Base-by-base conservation (phyloP, 371 early-diverging fungal genomes). In the Rhizomucor pusillus region DNA sequence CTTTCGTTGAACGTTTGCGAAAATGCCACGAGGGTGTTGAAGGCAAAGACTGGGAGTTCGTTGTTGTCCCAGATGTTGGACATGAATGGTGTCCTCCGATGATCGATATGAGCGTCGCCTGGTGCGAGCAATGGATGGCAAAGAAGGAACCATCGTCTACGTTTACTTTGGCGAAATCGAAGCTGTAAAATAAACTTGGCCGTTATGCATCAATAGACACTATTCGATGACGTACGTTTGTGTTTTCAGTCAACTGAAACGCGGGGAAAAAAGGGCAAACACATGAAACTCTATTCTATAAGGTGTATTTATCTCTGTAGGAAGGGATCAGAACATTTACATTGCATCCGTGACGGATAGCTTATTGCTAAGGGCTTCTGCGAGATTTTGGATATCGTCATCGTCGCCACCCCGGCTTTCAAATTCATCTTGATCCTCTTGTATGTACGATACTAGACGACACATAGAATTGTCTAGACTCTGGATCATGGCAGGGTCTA, bases 51-150 rank as follows among this genome's bases (percentile, higher is more conserved):
- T 75, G 72, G 72, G 48, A 47, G 1, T 67, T 56, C 18, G 37
- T 67, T 12, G 43, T 72, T 11, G 53, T 72, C 6, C 67, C 67
- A 3, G 43, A 53, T 10, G 60, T 65, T 11, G 76, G 70, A 1
- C 76, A 75, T 63, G 68, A 51, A 50, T 75, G 76, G 72, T 62
- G 64, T 29, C 56, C 57, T 14, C 45, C 63, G 18, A 75, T 75
- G 76, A 18, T 66, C 6, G 50, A 65, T 1, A 18, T 58, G 3
- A 59, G 59, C 37, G 50, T 50, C 7, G 50, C 47, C 16, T 75
- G 76, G 76, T 56, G 58, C 24, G 33, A 67, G 43, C 54, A 55
- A 19, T 75, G 76, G 76, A 61, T 75, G 69, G 33, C 67, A 12
- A 33, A 49, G 11, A 40, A 22, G 13, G n/a, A 49, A 7, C 29